These are phyloP conservation scores for Talaromyces amestolkiae DNA, from an alignment of 2,329 filamentous ascomycete genomes.

Conservation along the genomic window DNA sequence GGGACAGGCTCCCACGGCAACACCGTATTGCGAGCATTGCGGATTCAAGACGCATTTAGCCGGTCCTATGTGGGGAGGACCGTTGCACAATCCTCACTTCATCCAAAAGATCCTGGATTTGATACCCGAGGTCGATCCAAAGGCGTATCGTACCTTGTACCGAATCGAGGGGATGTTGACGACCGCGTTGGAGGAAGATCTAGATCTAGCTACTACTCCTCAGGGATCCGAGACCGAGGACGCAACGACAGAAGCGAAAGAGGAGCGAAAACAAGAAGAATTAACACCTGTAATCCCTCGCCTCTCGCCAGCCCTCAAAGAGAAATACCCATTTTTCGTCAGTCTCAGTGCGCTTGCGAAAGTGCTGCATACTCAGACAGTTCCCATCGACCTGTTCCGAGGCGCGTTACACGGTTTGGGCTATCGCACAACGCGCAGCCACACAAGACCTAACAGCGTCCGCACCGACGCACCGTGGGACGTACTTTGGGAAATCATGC, in stretches of 20 bases:
- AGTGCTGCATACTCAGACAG: constrained; percentile 74
- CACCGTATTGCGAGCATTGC: constrained; percentile 75
- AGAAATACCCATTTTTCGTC: constrained; percentile 74
- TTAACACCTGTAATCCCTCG: constrained; percentile 40
- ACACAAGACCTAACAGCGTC: constrained; percentile 84
- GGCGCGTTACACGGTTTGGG: constrained; percentile 79
- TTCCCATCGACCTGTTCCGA: constrained; percentile 73
- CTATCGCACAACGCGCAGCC: constrained; percentile 79
- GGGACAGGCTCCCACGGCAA: constrained; percentile 66
- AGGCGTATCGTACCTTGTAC: constrained; percentile 73
- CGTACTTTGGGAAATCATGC: constrained; percentile 88
- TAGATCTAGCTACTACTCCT: constrained; percentile 24
- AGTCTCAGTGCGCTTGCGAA: constrained; percentile 71
- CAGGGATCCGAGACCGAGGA: background rate
- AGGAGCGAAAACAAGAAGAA: constrained; percentile 12
- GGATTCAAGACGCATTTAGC: constrained; percentile 80
- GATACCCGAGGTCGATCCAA: constrained; percentile 63
- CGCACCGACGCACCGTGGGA: constrained; percentile 92
- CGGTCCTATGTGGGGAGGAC: constrained; percentile 93
- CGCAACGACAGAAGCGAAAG: constrained; percentile 12
- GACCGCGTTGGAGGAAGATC: constrained; percentile 76
- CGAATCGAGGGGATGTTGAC: constrained; percentile 89
- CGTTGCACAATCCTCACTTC: constrained; percentile 79
- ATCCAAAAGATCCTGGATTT: constrained; percentile 73
- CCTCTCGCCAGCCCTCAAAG: constrained; percentile 57